Percentiles rank a stretch among this genome's conserved stretches.
Conservation (phyloP, 176 grass and related monocot species). For the Puya raimondii region DNA sequence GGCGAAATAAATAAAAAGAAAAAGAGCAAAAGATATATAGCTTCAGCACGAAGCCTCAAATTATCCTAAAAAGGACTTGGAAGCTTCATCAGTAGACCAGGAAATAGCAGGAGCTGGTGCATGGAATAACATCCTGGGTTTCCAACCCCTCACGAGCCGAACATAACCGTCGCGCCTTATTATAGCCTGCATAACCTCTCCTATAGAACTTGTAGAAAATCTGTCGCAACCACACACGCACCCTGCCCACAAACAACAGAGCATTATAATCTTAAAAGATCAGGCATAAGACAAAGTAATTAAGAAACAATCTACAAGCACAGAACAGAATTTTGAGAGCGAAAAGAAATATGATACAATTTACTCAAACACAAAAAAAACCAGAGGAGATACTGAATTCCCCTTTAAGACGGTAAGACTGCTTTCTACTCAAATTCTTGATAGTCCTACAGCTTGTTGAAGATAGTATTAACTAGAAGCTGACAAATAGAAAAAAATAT, state of each 20-base stretch:
- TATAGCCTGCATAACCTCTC: slow-evolving; percentile 50
- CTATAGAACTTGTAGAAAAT: slow-evolving; percentile 64
- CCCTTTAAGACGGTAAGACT: too few species aligned
- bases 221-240: slow-evolving; percentile 82
- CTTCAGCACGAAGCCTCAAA: slow-evolving; percentile 2
- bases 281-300: background rate
- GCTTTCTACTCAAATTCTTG: too few species aligned
- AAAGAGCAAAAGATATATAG: slow-evolving; percentile 35
- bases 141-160: slow-evolving; percentile 79
- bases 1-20: slow-evolving; percentile 29
- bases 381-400: background rate
- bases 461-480: too few species aligned
- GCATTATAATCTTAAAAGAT: slow-evolving; percentile 18
- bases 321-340: too few species aligned
- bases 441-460: too few species aligned
- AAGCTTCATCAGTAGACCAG: slow-evolving; percentile 84
- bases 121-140: slow-evolving; percentile 79
- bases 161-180: slow-evolving; percentile 64
- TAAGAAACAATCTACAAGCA: background rate
- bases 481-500: too few species aligned
- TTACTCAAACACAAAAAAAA: background rate
- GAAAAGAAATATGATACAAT: too few species aligned
- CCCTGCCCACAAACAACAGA: slow-evolving; percentile 42
- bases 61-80: slow-evolving; percentile 87
- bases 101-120: slow-evolving; percentile 83